Evolutionary conservation across 805 yeast species (phyloP).

Genomic region (Groenewaldozyma salmanticensis): DNA sequence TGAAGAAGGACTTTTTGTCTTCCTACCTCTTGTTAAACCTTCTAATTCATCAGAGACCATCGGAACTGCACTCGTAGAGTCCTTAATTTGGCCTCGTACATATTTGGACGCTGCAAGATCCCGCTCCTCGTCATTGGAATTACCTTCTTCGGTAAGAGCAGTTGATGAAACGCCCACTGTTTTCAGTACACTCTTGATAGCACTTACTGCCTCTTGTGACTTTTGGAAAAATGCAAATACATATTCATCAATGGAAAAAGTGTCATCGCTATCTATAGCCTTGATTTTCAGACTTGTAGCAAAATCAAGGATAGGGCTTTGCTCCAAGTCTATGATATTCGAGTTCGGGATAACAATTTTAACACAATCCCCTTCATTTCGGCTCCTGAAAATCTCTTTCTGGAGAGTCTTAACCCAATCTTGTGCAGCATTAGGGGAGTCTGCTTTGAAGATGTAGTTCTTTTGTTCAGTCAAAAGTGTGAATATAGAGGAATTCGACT

Average conservation of each 20-base stretch:
- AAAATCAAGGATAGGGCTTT: slow-evolving; percentile 43
- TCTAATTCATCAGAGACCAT: neutral
- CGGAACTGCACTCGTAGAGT: slow-evolving; percentile 4
- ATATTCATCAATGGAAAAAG: slow-evolving; percentile 56
- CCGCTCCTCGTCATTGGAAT: neutral
- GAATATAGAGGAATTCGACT: slow-evolving; percentile 28
- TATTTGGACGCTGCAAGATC: neutral
- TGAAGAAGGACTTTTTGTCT: no score
- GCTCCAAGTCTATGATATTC: slow-evolving; percentile 53
- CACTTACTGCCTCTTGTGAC: slow-evolving; percentile 23
- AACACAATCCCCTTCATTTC: slow-evolving; percentile 63
- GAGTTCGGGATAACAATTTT: slow-evolving; percentile 66
- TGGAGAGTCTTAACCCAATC: slow-evolving; percentile 71
- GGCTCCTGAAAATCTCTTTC: slow-evolving; percentile 65
- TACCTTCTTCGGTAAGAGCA: slow-evolving; percentile 1
- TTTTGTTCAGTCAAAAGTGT: slow-evolving; percentile 48
- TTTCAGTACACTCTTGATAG: slow-evolving; percentile 7
- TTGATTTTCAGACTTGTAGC: slow-evolving; percentile 51
- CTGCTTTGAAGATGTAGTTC: slow-evolving; percentile 61
- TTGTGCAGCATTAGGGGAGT: slow-evolving; percentile 60
- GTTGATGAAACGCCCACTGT: slow-evolving; percentile 7
- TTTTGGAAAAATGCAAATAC: slow-evolving; percentile 52
- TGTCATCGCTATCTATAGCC: slow-evolving; percentile 45
- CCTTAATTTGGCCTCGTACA: slow-evolving; percentile 2
- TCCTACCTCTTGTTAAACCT: neutral